Evolutionary conservation across 495 filamentous ascomycete genomes (phyloP), one percentile per base, ranked within the genome.

Genomic region (Bathelium albidoporum): DNA sequence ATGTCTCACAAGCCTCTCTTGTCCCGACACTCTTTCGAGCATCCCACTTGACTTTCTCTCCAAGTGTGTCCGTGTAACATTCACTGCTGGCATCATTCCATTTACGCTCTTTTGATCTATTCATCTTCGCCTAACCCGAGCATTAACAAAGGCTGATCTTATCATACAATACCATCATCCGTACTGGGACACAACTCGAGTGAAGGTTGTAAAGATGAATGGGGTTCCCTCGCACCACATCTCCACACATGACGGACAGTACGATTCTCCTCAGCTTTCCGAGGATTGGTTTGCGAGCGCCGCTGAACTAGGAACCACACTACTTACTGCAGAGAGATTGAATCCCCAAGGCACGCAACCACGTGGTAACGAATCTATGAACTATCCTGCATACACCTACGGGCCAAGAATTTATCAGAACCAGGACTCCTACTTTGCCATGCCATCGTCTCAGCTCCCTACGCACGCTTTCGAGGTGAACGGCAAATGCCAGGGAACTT

Each of bases 1-100:
- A 70, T 68, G 68, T 65, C 68, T 65, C 41, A 64, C 39, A 53
- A 61, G 31, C 60, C 66, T 55, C 49, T 26, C 49, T 62, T 66
- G 64, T 67, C 49, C 62, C 39, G 65, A 59, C 64, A 58, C 24
- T 41, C 58, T 62, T 59, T 67, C 43, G 34, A 67, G 36, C 63
- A 43, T 18, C 59, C 55, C 45, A 52, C 65, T 68, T 60, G 43
- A 44, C 58, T 58, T 62, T 63, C 67, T 68, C 43, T 66, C 20
- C 7, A 55, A 29, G 49, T 29, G 49, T 55, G 49, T 55, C 49
- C 49, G 49, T 55, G 24, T 11, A 29, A 55, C 49, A 55, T 55
- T 55, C 20, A 60, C 24, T 49, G 70, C 60, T 72, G 70, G 64
- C 70, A 72, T 58, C 14, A 22, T 11, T 39, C 55, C 45, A 28